Conservation (phyloP, 2,329 filamentous ascomycete species). For the Stachybotrys echinatus region DNA sequence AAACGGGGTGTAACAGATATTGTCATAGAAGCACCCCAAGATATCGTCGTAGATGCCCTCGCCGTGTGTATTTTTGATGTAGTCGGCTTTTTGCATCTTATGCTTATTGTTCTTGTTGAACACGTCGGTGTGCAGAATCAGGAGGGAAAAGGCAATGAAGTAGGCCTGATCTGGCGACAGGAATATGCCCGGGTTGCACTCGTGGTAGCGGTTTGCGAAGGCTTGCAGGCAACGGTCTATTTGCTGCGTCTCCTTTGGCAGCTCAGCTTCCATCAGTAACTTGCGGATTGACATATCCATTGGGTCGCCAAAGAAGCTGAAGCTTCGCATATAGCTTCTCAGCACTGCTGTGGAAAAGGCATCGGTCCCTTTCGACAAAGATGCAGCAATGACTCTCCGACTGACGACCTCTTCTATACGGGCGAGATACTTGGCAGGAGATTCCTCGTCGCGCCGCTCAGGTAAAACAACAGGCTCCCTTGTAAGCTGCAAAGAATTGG, state of each 20-base stretch:
- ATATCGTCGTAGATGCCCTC: slow-evolving; percentile 94
- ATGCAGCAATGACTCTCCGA: slow-evolving; percentile 76
- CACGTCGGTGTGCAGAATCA: slow-evolving; percentile 96
- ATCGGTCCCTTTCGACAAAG: slow-evolving; percentile 82
- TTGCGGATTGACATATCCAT: slow-evolving; percentile 98
- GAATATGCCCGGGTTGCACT: slow-evolving; percentile 97
- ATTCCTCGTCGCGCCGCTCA: slow-evolving; percentile 79
- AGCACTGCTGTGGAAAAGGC: slow-evolving; percentile 77
- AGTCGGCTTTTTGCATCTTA: slow-evolving; percentile 96
- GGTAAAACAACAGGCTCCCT: slow-evolving; percentile 69
- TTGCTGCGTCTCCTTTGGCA: slow-evolving; percentile 96
- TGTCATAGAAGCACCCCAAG: slow-evolving; percentile 95
- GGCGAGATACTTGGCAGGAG: slow-evolving; percentile 81
- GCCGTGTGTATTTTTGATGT: slow-evolving; percentile 88
- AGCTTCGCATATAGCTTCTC: slow-evolving; percentile 91
- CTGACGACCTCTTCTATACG: slow-evolving; percentile 76
- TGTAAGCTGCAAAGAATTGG: slow-evolving; percentile 74
- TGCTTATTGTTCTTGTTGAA: slow-evolving; percentile 99
- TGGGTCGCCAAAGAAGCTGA: slow-evolving; percentile 92
- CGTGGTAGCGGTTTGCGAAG: slow-evolving; percentile 94
- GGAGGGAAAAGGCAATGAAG: slow-evolving; percentile 92
- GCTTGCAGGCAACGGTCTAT: slow-evolving; percentile 92
- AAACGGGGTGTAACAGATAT: slow-evolving; percentile 96
- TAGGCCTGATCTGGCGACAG: slow-evolving; percentile 90
- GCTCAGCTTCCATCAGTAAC: slow-evolving; percentile 89